Base-by-base conservation (phyloP, 2,329 filamentous ascomycete genomes). In the Ceratocystis huliohia region DNA sequence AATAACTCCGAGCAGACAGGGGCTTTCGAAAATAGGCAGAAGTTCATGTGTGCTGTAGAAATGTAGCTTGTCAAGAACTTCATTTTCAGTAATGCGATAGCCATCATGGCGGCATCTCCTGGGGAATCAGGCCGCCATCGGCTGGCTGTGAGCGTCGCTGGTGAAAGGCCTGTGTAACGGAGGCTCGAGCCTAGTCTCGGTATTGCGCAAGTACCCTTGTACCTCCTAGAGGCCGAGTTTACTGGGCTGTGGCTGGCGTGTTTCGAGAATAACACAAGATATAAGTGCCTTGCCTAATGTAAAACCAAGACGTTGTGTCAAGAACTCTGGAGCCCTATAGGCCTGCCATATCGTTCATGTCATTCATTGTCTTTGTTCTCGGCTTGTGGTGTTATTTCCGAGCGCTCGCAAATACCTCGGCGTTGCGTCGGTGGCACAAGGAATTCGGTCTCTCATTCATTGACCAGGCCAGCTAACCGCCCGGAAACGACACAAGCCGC, bases 401-500 rank as follows among this genome's bases (percentile, higher is more conserved):
- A 45, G 25, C 46, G 5, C 48, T 67, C 66, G 63, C 66, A 57
- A 62, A 67, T 56, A 62, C 64, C 46, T 67, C 66, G 66, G 66
- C 53, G 25, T 67, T 67, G 25, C 22, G 41, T 67, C 66, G 66
- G 66, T 17, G 57, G 45, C 50, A 63, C 64, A 63, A 41, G 63
- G 66, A 25, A 65, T 67, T 65, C 66, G 62, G 66, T 13, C 44
- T 67, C 66, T 59, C 56, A 59, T 41, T 41, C 37, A 41, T 15
- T 41, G 10, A 33, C 30, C 3, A 41, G 37, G 37, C 56, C 7
- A 59, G 22, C 6, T 5, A 13, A 20, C 20, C 28, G n/a, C 15
- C 28, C 13, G 33, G 56, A 17, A 41, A n/a, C 13, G 33, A 28
- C 25, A 28, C 37, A 59, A 59, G 56, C 28, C 56, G 17, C 17